Conservation (phyloP, 345 rosid species). For the Eucalyptus pauciflora region DNA sequence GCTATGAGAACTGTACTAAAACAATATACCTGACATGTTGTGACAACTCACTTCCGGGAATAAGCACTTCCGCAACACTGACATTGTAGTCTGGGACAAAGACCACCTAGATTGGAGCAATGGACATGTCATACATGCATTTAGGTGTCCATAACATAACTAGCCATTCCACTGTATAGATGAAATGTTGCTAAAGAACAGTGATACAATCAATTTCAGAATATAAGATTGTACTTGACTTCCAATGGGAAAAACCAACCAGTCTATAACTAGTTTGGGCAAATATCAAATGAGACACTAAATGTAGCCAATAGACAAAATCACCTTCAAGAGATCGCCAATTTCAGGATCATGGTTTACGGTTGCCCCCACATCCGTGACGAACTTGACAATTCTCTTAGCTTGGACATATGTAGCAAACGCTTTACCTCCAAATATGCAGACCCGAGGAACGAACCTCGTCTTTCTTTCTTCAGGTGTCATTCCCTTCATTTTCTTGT, state of each 20-base stretch:
- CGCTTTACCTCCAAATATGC: slow-evolving; percentile 43
- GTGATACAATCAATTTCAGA: not conserved
- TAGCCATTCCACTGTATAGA: not conserved
- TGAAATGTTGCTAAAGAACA: not conserved
- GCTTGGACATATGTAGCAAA: slow-evolving; percentile 49
- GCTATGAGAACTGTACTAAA: not conserved
- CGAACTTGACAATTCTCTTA: slow-evolving; percentile 42
- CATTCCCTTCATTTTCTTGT: slow-evolving; percentile 42
- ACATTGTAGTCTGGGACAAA: slow-evolving; percentile 47
- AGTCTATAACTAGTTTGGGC: not conserved
- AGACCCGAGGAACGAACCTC: slow-evolving; percentile 28
- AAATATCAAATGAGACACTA: not conserved
- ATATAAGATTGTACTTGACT: not conserved
- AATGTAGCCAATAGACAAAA: not conserved
- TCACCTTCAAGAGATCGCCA: slow-evolving; percentile 31
- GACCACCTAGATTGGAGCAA: slow-evolving; percentile 16
- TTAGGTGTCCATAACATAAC: not conserved
- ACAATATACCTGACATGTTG: slow-evolving; percentile 34
- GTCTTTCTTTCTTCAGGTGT: slow-evolving; percentile 12
- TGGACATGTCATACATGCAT: not conserved
- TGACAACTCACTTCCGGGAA: slow-evolving; percentile 45
- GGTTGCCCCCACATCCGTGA: slow-evolving; percentile 32
- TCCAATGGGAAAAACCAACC: not conserved
- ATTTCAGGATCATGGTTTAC: slow-evolving; percentile 30
- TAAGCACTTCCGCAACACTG: slow-evolving; percentile 34